Evolutionary conservation across 2,329 filamentous ascomycete species (phyloP), one percentile per base, ranked within the genome.

Genomic region (Plenodomus biglobosus): DNA sequence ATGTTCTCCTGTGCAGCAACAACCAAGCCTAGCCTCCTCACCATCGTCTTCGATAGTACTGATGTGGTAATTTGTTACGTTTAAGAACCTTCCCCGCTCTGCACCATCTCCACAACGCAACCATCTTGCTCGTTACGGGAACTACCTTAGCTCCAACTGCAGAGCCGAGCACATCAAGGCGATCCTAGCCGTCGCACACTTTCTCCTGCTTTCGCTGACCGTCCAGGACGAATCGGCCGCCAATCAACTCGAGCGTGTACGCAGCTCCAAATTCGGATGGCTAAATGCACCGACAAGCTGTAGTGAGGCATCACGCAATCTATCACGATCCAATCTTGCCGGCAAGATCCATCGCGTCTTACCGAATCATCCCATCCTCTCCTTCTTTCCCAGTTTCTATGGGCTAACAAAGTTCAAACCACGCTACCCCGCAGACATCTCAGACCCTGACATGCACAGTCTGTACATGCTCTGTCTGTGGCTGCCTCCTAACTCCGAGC

Each of bases 31-130:
- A 57, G 58, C 43, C 50, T 48, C 42, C 27, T 46, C 50, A 51
- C 52, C 42, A 44, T 61, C 30, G 57, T 58, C 47, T 53, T 61
- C 49, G 41, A 52, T 40, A 53, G 55, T 40, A 30, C 50, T 40
- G 42, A 48, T 63, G 58, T 59, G 53, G 59, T 53, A 66, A 65
- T 65, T 57, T 69, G 49, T 70, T 70, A 70, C 68, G 68, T 70
- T 64, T 69, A 48, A 46, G 46, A 65, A 68, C 61, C 59, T 67
- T 68, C 65, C 66, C 64, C 66, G 65, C 61, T 37, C 61, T 66
- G 61, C 62, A 48, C 43, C 55, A 45, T 59, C 61, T 61, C 55
- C 61, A 58, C 56, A 58, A 46, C 42, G 35, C 54, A 49, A 34
- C 38, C 52, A 45, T 42, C 30, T 40, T 52, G 46, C 56, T 50